These are phyloP conservation scores for Thelonectria olida DNA, from an alignment of 2,329 filamentous ascomycete genomes.

Conservation along the genomic window DNA sequence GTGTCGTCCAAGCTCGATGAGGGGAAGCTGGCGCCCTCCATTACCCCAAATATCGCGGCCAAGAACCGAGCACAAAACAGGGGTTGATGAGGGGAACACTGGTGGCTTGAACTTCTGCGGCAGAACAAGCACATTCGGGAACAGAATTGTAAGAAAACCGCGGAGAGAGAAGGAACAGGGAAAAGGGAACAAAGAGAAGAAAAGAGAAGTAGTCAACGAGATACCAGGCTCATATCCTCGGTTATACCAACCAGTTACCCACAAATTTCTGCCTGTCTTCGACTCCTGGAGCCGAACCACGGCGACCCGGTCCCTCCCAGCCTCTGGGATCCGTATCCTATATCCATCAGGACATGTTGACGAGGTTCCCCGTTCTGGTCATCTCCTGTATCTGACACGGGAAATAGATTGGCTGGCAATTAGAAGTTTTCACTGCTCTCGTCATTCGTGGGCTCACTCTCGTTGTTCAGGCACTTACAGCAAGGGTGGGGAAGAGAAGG, in stretches of 20 bases:
- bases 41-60: slow-evolving; percentile 8
- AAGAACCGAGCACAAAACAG: slow-evolving; percentile 3
- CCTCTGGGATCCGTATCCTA: too few species aligned
- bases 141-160: neutral
- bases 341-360: neutral
- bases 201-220: neutral
- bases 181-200: neutral
- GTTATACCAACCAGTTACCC: slow-evolving; percentile 4
- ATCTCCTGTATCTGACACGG: slow-evolving; percentile 1
- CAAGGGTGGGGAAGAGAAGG: neutral
- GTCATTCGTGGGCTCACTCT: slow-evolving; percentile 10
- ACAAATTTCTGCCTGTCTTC: neutral
- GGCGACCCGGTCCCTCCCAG: neutral
- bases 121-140: neutral
- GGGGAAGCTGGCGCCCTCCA: neutral
- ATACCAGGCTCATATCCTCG: slow-evolving; percentile 9
- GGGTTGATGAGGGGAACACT: slow-evolving; percentile 10
- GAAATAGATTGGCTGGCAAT: neutral
- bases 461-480: slow-evolving; percentile 5
- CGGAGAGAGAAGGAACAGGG: neutral
- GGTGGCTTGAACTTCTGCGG: neutral
- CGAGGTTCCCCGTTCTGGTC: slow-evolving; percentile 6
- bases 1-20: neutral
- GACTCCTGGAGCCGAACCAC: neutral
- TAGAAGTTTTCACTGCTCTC: slow-evolving; percentile 12